phyloP scores from a whole-genome alignment of 2,329 filamentous ascomycete genomes.

The Epichloe sibirici region DNA sequence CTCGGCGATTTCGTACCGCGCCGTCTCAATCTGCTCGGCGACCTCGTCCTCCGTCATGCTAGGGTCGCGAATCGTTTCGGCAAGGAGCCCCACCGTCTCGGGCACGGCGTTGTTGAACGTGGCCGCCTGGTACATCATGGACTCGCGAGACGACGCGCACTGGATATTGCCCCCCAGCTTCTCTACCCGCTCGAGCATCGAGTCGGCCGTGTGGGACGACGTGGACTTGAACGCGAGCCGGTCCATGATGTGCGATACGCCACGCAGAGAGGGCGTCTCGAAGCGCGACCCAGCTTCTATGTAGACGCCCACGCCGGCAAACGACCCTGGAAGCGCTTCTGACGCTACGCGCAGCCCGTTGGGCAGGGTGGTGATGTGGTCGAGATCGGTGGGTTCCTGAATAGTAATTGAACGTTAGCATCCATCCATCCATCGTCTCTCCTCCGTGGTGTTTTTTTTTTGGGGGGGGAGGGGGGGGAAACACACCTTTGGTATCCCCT shows the following conservation, averaged over 20 bases:
- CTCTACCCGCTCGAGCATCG: slow-evolving; percentile 81
- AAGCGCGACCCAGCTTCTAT: slow-evolving; percentile 91
- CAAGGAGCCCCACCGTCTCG: slow-evolving; percentile 68
- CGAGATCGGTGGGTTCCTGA: slow-evolving; percentile 72
- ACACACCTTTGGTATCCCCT: slow-evolving; percentile 21
- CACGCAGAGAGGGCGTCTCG: slow-evolving; percentile 73
- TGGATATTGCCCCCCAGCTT: slow-evolving; percentile 94
- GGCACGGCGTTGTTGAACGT: slow-evolving; percentile 92
- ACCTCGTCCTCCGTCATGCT: slow-evolving; percentile 80
- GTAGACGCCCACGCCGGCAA: slow-evolving; percentile 90
- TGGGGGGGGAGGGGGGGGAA: no score
- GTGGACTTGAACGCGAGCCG: slow-evolving; percentile 91
- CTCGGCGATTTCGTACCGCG: slow-evolving; percentile 89
- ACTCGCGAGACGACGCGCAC: slow-evolving; percentile 88
- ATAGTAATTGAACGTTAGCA: no score
- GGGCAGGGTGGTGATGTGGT: slow-evolving; percentile 73
- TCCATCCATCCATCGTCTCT: not conserved
- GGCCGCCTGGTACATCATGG: slow-evolving; percentile 96
- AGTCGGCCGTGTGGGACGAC: slow-evolving; percentile 55
- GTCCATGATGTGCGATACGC: slow-evolving; percentile 93
- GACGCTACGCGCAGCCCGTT: slow-evolving; percentile 94
- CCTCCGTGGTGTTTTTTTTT: not conserved
- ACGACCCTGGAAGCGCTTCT: slow-evolving; percentile 86
- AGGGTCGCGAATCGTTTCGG: slow-evolving; percentile 86
- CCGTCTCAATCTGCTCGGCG: slow-evolving; percentile 73